These are phyloP conservation scores for Lactarius psammicola DNA, from an alignment of 768 basidiomycete genomes.

Conservation along the genomic window DNA sequence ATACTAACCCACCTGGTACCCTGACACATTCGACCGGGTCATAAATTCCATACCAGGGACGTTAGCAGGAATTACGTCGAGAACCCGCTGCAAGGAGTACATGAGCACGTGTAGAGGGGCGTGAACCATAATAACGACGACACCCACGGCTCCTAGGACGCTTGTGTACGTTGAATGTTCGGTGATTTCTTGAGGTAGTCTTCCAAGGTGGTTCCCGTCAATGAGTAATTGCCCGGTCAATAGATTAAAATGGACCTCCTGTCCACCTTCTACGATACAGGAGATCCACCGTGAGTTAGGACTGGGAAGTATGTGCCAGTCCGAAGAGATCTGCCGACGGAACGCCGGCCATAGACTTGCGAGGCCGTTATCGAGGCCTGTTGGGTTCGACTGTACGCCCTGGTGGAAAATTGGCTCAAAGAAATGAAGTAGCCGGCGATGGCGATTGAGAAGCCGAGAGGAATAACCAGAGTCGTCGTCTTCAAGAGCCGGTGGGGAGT, in stretches of 20 bases:
- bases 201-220: conserved; percentile 1
- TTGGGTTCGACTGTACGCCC: too few species aligned
- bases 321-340: neutral
- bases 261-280: neutral
- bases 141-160: conserved; percentile 7
- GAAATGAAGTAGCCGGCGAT: conserved; percentile 2
- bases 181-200: conserved; percentile 2
- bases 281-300: conserved; percentile 18
- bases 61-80: conserved; percentile 8
- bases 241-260: conserved; percentile 9
- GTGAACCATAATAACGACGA: neutral
- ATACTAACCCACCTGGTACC: neutral
- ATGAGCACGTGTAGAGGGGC: neutral
- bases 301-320: conserved; percentile 6
- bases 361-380: conserved; percentile 4
- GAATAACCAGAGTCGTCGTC: neutral
- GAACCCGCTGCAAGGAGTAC: conserved; percentile 1
- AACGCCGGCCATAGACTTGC: conserved; percentile 4
- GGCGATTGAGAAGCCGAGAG: conserved; percentile 1
- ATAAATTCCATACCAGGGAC: conserved; percentile 11
- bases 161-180: conserved; percentile 2
- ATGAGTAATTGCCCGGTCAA: conserved; percentile 6
- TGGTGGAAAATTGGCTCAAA: neutral
- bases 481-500: neutral
- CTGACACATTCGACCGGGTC: neutral